Percentiles rank a stretch among this genome's conserved stretches.
These are phyloP conservation scores for Eimeria maxima DNA, from an alignment of 169 alveolate genomes.

Conservation along the genomic window DNA sequence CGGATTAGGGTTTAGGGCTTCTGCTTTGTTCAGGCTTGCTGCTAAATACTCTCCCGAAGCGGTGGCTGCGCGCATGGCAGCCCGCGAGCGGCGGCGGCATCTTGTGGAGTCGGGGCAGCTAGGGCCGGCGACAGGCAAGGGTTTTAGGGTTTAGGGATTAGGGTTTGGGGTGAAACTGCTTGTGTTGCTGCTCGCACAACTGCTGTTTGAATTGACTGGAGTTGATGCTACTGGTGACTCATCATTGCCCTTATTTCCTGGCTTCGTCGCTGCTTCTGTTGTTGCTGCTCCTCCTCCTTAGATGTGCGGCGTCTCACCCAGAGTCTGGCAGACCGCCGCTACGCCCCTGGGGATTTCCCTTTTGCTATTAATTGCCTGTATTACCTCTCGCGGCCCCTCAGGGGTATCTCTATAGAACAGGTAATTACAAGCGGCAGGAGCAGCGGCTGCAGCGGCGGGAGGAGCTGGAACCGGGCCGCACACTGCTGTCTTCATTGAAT, in stretches of 20 bases:
- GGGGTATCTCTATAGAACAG: constrained; percentile 72
- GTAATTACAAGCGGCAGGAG: not conserved
- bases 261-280: too few species aligned
- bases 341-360: constrained; percentile 57
- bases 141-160: constrained; percentile 1
- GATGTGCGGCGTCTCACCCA: constrained; percentile 31
- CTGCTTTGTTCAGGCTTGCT: constrained; percentile 21
- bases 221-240: constrained; percentile 1
- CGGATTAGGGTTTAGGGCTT: not conserved
- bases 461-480: too few species aligned
- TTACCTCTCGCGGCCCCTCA: constrained; percentile 38
- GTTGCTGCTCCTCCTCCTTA: too few species aligned
- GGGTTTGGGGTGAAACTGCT: not conserved
- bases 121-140: constrained; percentile 52
- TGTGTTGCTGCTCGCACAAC: not conserved
- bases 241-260: too few species aligned
- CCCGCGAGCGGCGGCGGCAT: constrained; percentile 1
- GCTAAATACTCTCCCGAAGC: constrained; percentile 50
- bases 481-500: not conserved
- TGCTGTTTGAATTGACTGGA: too few species aligned
- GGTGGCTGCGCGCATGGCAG: constrained; percentile 51
- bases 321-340: constrained; percentile 69
- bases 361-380: constrained; percentile 60
- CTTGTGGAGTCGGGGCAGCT: constrained; percentile 44
- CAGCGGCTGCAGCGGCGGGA: too few species aligned